Conservation (phyloP, 2,329 filamentous ascomycete genomes). For the Ceratocystis cacaofunesta region DNA sequence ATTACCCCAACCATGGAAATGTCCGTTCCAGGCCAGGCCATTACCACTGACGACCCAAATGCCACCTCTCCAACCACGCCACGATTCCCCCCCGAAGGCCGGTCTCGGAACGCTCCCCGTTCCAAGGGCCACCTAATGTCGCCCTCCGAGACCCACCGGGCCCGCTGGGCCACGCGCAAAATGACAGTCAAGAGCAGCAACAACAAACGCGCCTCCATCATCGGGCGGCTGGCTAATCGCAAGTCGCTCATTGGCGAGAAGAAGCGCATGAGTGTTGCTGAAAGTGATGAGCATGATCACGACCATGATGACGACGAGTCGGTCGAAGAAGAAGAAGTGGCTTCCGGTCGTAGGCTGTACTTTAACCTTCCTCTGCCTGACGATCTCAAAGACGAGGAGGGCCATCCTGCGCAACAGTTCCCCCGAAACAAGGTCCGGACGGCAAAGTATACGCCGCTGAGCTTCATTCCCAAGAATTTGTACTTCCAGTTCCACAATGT, state of each 20-base stretch:
- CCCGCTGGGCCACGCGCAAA: conserved; percentile 94
- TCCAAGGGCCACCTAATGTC: conserved; percentile 15
- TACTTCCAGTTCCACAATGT: conserved; percentile 98
- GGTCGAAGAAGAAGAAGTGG: conserved; percentile 20
- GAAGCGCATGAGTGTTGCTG: conserved; percentile 37
- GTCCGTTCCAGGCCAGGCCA: conserved; percentile 14
- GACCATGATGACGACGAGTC: conserved; percentile 27
- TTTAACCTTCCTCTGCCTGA: conserved; percentile 74
- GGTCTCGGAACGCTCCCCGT: conserved; percentile 11
- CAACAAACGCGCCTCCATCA: conserved; percentile 68
- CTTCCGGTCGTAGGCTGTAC: conserved; percentile 48
- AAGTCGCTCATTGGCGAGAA: conserved; percentile 48
- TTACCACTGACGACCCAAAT: conserved; percentile 14
- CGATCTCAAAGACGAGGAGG: conserved; percentile 65
- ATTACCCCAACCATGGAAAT: conserved; percentile 14
- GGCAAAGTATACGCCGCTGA: conserved; percentile 90
- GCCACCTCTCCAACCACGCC: conserved; percentile 13
- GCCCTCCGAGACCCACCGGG: conserved; percentile 45
- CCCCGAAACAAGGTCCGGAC: conserved; percentile 94
- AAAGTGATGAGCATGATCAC: conserved; percentile 23
- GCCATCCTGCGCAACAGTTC: conserved; percentile 53
- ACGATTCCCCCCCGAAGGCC: conserved; percentile 13
- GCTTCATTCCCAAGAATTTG: conserved; percentile 90
- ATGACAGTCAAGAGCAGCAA: conserved; percentile 59
- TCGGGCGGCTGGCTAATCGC: conserved; percentile 55